A percentile compares a stretch with the other conserved stretches of the same genome.
phyloP scores from a whole-genome alignment of 352 stramenopile genomes.

The Phytophthora parvispora region DNA sequence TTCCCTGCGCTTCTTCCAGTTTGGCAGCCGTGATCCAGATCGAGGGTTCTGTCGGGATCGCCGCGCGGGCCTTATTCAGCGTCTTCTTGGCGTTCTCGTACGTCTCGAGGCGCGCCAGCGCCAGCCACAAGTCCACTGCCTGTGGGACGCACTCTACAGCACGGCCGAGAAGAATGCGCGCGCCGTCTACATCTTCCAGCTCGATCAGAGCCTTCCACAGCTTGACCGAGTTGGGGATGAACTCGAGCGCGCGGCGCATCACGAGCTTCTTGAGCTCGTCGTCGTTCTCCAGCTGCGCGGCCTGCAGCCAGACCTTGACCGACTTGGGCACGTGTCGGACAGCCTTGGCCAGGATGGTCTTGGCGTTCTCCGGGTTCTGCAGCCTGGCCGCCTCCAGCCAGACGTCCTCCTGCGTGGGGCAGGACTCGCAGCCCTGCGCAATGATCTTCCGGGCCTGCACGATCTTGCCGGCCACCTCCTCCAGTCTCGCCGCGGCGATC shows the following conservation, averaged over 20 bases:
- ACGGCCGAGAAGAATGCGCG: conserved; percentile 94
- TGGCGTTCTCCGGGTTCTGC: conserved; percentile 97
- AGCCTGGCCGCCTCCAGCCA: conserved; percentile 98
- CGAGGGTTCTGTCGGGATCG: conserved; percentile 96
- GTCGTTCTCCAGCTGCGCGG: conserved; percentile 95
- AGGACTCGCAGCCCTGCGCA: conserved; percentile 97
- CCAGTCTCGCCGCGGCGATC: conserved; percentile 98
- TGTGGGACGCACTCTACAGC: conserved; percentile 99
- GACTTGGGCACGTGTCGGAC: conserved; percentile 94
- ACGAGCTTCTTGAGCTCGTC: conserved; percentile 93
- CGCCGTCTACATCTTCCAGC: conserved; percentile 98
- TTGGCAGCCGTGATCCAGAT: conserved; percentile 99
- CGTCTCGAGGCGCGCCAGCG: conserved; percentile 97
- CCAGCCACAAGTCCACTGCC: conserved; percentile 98
- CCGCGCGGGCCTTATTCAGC: conserved; percentile 96
- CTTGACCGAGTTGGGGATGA: conserved; percentile 97
- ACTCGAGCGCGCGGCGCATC: conserved; percentile 94
- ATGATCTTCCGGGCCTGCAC: conserved; percentile 98
- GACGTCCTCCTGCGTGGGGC: conserved; percentile 97
- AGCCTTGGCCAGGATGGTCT: conserved; percentile 97
- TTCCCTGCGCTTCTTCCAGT: conserved; percentile 98
- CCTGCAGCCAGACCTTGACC: conserved; percentile 97
- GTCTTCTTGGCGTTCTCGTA: conserved; percentile 99
- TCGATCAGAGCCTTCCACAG: conserved; percentile 99
- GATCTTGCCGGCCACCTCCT: conserved; percentile 98